Conservation (phyloP, 2,329 filamentous ascomycete genomes). For the Lachnellula hyalina region DNA sequence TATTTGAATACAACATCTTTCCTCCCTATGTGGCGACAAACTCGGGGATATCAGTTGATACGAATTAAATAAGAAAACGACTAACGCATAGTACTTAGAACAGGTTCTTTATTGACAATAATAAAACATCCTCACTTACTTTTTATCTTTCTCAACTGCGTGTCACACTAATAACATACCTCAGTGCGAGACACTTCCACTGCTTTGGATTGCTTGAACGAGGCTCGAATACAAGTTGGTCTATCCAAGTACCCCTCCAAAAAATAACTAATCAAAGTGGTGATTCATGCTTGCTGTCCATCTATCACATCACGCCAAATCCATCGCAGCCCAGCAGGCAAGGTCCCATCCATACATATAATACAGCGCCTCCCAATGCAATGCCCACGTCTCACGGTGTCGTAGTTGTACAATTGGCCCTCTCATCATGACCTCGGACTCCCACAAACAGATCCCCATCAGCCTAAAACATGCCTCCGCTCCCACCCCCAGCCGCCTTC, state of each 20-base stretch:
- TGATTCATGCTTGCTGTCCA: background rate
- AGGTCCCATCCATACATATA: background rate
- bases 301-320: background rate
- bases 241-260: background rate
- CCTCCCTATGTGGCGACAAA: too few relatives aligned
- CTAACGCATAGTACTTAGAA: too few relatives aligned
- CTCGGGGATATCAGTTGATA: too few relatives aligned
- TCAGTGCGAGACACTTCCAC: too few relatives aligned
- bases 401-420: background rate
- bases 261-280: background rate
- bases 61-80: too few relatives aligned
- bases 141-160: too few relatives aligned
- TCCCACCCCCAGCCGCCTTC: conserved; percentile 18
- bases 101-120: too few relatives aligned
- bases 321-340: background rate
- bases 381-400: background rate
- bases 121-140: too few relatives aligned
- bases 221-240: background rate
- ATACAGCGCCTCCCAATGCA: background rate
- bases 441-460: background rate
- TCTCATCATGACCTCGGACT: too few relatives aligned
- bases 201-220: too few relatives aligned
- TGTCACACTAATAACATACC: too few relatives aligned
- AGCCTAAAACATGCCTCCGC: conserved; percentile 21
- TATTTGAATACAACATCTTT: too few relatives aligned